These are phyloP conservation scores for Nasturtium officinale DNA, from an alignment of 345 rosid species.

Conservation along the genomic window DNA sequence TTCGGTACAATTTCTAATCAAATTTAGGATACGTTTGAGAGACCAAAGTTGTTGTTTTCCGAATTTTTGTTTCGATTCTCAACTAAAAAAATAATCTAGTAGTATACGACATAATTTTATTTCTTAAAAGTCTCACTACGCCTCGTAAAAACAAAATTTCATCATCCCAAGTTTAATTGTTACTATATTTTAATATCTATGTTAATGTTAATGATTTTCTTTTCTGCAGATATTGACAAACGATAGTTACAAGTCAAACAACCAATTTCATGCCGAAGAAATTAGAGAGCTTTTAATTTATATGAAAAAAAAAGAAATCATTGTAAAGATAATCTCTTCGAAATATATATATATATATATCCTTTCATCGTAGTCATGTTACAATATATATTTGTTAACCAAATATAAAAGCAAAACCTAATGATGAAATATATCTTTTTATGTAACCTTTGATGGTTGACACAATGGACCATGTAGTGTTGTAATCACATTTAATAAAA, in stretches of 20 bases:
- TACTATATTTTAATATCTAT: not conserved
- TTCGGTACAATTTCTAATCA: too few relatives aligned
- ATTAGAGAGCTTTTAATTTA: not conserved
- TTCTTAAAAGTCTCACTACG: not conserved
- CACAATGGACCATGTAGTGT: constrained; percentile 35
- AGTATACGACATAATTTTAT: not conserved
- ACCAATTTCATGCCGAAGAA: not conserved
- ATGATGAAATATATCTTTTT: not conserved
- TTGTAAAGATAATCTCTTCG: not conserved
- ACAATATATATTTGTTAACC: not conserved
- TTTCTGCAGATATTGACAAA: constrained; percentile 6
- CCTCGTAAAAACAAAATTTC: not conserved
- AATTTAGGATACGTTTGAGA: not conserved
- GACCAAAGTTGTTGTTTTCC: constrained; percentile 4
- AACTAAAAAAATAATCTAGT: too few relatives aligned
- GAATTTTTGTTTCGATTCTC: constrained; percentile 29
- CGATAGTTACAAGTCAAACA: not conserved
- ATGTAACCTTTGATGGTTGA: constrained; percentile 17
- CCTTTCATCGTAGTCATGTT: not conserved
- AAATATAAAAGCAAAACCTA: not conserved
- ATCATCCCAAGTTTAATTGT: not conserved
- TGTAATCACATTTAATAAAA: not conserved
- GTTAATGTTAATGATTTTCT: not conserved
- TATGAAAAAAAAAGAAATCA: not conserved
- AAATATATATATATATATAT: not conserved